Base-by-base conservation (phyloP, 2,329 filamentous ascomycete genomes). In the Remersonia thermophila region DNA sequence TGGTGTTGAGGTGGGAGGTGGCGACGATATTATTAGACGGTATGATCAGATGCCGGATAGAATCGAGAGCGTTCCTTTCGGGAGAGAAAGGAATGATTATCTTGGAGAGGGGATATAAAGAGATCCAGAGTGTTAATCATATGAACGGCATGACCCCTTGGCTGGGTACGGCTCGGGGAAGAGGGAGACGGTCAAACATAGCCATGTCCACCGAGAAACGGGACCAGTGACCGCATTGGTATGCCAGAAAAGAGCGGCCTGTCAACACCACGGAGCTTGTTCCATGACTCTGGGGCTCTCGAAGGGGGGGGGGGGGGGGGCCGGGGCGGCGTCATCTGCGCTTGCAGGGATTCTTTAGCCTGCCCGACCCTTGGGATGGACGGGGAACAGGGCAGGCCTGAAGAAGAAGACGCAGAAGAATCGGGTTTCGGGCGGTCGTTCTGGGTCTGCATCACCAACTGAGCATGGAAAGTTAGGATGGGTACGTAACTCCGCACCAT, bases 291-390 rank as follows among this genome's bases (percentile, higher is more conserved):
- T 42, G 49, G 35, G 39, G 50, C 46, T 40, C 33, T 40, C 30
- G 44, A 48, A 43, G 20, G 20, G 20, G 20, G 20, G 20, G 9
- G 9, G 20, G 44, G 48, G 43, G 20, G 20, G 20, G 20, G 20
- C 5, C 5, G 9, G 20, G 47, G 43, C 51, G 53, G 54, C 53
- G 54, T 56, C 54, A 56, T 55, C 50, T 49, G 48, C 41, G 41
- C 38, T 36, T 46, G 47, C 51, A 53, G 47, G 51, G 51, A 47
- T 52, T 28, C 36, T 43, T 43, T 41, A 46, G 43, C 44, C 45
- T 47, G 36, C 44, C 45, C 41, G 38, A 43, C 46, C 45, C 38
- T 39, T n/a, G 9, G 20, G 20, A 5, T 23, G 20, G 20, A 23
- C 20, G 20, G 20, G 20, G 20, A 23, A 23, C 20, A 9, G 20